Percentiles rank a stretch among this genome's conserved stretches.
phyloP scores from a whole-genome alignment of 2,329 filamentous ascomycete genomes.

The Xenoacremonium recifei region DNA sequence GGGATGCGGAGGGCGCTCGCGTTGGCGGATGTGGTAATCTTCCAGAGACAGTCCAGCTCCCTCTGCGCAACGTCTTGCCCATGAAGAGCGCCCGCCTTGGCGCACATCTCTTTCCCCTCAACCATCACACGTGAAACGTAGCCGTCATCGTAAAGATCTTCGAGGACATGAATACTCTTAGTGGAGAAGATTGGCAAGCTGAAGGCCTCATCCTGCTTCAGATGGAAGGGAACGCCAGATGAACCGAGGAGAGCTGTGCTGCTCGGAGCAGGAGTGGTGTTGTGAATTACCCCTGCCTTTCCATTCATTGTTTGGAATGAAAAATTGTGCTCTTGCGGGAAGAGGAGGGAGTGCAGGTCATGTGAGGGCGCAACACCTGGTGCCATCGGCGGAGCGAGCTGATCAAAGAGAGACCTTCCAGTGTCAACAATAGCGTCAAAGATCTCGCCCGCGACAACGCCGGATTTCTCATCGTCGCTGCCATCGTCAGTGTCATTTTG shows the following conservation, averaged over 20 bases:
- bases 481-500: neutral
- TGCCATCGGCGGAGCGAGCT: slow-evolving; percentile 1
- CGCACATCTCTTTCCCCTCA: neutral
- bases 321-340: slow-evolving; percentile 1
- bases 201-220: slow-evolving; percentile 1
- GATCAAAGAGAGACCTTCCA: slow-evolving; percentile 1
- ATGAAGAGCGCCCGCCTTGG: slow-evolving; percentile 1
- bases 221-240: neutral
- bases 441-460: slow-evolving; percentile 1
- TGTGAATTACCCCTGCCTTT: neutral
- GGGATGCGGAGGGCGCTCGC: slow-evolving; percentile 1
- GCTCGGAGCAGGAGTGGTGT: slow-evolving; percentile 1
- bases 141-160: neutral
- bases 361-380: neutral
- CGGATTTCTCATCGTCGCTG: slow-evolving; percentile 1
- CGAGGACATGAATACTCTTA: neutral
- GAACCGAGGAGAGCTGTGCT: slow-evolving; percentile 1
- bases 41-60: slow-evolving; percentile 4
- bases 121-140: neutral
- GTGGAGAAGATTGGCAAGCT: neutral
- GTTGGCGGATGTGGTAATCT: neutral
- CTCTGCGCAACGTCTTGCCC: neutral
- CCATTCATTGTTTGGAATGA: neutral
- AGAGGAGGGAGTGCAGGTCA: slow-evolving; percentile 3
- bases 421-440: slow-evolving; percentile 1